A percentile compares a stretch with the other conserved stretches of the same genome.
Evolutionary conservation across 352 stramenopile genomes (phyloP).

Genomic region (Elongisporangium senticosum): DNA sequence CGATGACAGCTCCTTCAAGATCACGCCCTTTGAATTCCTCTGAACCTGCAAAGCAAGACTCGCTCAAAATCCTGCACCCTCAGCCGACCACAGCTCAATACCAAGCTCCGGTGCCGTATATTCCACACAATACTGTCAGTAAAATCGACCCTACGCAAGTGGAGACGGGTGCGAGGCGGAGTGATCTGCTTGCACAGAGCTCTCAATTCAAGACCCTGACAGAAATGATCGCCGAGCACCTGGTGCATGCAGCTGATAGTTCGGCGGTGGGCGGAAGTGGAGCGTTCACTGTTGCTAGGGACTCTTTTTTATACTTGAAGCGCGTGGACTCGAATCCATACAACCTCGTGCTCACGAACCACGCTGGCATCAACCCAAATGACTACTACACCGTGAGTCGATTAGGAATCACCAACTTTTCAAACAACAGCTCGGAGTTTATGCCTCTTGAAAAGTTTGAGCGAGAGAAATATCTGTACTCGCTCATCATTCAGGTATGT

Average conservation of each 20-base stretch:
- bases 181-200: slow-evolving; percentile 39
- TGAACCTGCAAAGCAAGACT: neutral
- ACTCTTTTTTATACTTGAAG: slow-evolving; percentile 76
- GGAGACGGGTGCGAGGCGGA: slow-evolving; percentile 15
- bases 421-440: slow-evolving; percentile 77
- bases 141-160: neutral
- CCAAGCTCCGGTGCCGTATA: neutral
- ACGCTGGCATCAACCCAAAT: slow-evolving; percentile 58
- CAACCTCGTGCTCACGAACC: slow-evolving; percentile 56
- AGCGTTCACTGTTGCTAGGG: slow-evolving; percentile 19
- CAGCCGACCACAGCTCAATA: neutral
- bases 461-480: slow-evolving; percentile 88
- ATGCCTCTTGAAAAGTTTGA: slow-evolving; percentile 86
- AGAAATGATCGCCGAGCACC: slow-evolving; percentile 43
- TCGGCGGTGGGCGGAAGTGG: slow-evolving; percentile 1
- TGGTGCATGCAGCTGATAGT: slow-evolving; percentile 12
- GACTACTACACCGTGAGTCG: slow-evolving; percentile 90
- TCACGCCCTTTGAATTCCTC: slow-evolving; percentile 3
- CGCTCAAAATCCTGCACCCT: neutral
- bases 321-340: slow-evolving; percentile 75
- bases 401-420: slow-evolving; percentile 87
- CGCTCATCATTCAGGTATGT: slow-evolving; percentile 61
- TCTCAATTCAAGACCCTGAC: slow-evolving; percentile 57
- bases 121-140: neutral
- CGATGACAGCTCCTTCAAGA: slow-evolving; percentile 24